Evolutionary conservation across 192 early-diverging fungal species (phyloP).

Genomic region (Gigaspora rosea): DNA sequence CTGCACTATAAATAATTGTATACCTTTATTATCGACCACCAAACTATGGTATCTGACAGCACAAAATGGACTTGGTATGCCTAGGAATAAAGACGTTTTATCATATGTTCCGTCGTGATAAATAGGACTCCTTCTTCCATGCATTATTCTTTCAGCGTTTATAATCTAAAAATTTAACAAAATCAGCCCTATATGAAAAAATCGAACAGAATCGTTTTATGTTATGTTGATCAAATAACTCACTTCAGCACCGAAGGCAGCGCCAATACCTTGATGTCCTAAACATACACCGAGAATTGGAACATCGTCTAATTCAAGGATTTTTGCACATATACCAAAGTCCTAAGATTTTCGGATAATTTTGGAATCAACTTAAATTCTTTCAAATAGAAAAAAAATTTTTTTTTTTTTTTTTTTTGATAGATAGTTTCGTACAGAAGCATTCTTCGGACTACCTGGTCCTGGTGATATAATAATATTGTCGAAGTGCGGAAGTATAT

Average conservation of each 20-base stretch:
- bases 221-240: too few species aligned
- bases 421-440: constrained; percentile 38
- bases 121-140: constrained; percentile 74
- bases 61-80: constrained; percentile 64
- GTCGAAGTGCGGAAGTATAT: constrained; percentile 82
- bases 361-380: neutral
- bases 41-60: constrained; percentile 94
- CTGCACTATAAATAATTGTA: neutral
- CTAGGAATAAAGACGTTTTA: constrained; percentile 51
- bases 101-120: constrained; percentile 40
- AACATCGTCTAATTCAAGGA: constrained; percentile 53
- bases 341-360: constrained; percentile 52
- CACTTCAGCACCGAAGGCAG: constrained; percentile 64
- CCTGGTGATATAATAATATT: constrained; percentile 92
- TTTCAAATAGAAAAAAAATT: constrained; percentile 20
- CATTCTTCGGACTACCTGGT: constrained; percentile 78
- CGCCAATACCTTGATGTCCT: constrained; percentile 89
- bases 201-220: neutral
- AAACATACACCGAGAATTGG: constrained; percentile 93
- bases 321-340: constrained; percentile 72
- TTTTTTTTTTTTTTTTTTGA: constrained; percentile 2
- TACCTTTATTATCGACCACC: constrained; percentile 62
- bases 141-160: constrained; percentile 71
- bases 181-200: neutral
- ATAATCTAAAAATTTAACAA: constrained; percentile 51